Conservation (phyloP, 208 protist species). For the Jaenimonas drosophilae region DNA sequence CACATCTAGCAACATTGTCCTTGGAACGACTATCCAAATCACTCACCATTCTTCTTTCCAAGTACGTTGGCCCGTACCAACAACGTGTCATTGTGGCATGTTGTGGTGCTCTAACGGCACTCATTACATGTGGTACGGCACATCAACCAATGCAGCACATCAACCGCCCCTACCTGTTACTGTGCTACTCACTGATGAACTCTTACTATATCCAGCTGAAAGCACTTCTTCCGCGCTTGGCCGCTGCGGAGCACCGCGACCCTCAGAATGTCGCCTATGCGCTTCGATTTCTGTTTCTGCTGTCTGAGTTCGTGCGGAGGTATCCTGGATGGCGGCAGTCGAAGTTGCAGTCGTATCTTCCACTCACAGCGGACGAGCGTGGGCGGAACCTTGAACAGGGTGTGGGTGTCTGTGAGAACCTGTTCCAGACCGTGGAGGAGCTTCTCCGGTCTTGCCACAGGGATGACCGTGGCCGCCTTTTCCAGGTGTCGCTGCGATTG, state of each 20-base stretch:
- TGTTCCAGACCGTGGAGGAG: conserved; percentile 41
- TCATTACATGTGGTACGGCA: conserved; percentile 54
- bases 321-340: conserved; percentile 64
- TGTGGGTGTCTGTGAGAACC: conserved; percentile 54
- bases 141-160: conserved; percentile 20
- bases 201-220: conserved; percentile 63
- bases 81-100: conserved; percentile 66
- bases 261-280: conserved; percentile 54
- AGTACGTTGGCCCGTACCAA: conserved; percentile 77
- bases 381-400: conserved; percentile 43
- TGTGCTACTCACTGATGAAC: conserved; percentile 84
- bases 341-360: conserved; percentile 11
- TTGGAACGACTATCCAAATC: conserved; percentile 36
- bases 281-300: conserved; percentile 78
- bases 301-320: conserved; percentile 75
- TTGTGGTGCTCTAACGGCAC: conserved; percentile 42
- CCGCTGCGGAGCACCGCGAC: too few species aligned
- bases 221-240: conserved; percentile 31
- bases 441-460: conserved; percentile 27
- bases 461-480: conserved; percentile 12
- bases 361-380: conserved; percentile 12
- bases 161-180: conserved; percentile 50
- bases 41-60: conserved; percentile 50
- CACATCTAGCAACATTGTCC: conserved; percentile 36
- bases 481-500: conserved; percentile 60